A percentile compares a stretch with the other conserved stretches of the same genome.
Evolutionary conservation across 345 rosid species (phyloP).

Genomic region (Gossypium ekmanianum): DNA sequence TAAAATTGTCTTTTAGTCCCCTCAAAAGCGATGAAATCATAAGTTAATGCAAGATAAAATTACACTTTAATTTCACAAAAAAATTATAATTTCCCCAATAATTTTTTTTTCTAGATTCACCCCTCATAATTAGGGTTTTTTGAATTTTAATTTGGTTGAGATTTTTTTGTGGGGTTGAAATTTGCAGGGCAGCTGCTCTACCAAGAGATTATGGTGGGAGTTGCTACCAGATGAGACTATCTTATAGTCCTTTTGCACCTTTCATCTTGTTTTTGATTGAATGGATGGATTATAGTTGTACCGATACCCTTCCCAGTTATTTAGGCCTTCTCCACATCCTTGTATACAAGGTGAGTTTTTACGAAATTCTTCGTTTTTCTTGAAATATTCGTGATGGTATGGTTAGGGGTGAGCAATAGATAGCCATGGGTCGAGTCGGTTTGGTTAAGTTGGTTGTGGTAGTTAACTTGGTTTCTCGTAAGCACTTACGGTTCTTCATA

Average conservation of each 20-base stretch:
- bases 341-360: slow-evolving; percentile 44
- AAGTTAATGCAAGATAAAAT: too few species aligned
- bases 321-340: slow-evolving; percentile 59
- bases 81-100: too few species aligned
- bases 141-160: not conserved
- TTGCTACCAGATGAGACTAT: slow-evolving; percentile 54
- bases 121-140: too few species aligned
- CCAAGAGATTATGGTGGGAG: slow-evolving; percentile 51
- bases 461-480: too few species aligned
- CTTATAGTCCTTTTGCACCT: slow-evolving; percentile 59
- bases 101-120: too few species aligned
- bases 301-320: slow-evolving; percentile 47
- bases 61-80: too few species aligned
- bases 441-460: too few species aligned
- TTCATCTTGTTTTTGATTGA: slow-evolving; percentile 50
- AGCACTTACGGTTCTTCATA: too few species aligned
- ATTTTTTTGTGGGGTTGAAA: slow-evolving; percentile 4
- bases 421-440: too few species aligned
- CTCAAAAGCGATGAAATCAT: too few species aligned
- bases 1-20: too few species aligned
- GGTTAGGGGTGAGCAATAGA: too few species aligned
- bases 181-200: slow-evolving; percentile 56
- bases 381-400: not conserved
- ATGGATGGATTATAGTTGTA: slow-evolving; percentile 71
- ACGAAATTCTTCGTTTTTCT: not conserved